Base-by-base conservation (phyloP, 176 grass and related monocot genomes). In the Pharus latifolius region DNA sequence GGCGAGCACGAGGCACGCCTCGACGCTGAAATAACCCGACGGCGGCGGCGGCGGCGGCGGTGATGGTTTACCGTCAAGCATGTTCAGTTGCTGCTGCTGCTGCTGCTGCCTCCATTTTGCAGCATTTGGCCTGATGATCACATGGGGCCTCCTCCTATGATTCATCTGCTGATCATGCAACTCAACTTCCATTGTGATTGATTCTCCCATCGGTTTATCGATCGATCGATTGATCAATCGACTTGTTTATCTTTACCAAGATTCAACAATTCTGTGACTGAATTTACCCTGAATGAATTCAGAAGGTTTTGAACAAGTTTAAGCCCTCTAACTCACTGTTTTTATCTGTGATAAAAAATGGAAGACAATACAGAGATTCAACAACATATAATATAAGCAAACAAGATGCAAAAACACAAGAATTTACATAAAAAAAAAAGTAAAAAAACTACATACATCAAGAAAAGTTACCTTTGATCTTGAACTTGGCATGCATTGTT, bases 1-100 rank as follows among this genome's bases (percentile, higher is more conserved):
- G 3, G 59, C 74, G 18, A 93, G 71, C 64, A 78, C 48, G 1
- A 93, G 16, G 3, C 83, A 59, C 13, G 82, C 65, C 31, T 79
- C 34, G 2, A 34, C 5, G 76, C 85, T 60, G 65, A 86, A 85
- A 49, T 82, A 79, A 33, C 47, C 37, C 0, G 67, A 49, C 47
- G 37, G 31, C 41, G 38, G 15, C n/a, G 33, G 16, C 45, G 51
- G 14, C 44, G 37, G 0, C 7, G 38, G 8, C 17, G 13, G 67
- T 4, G 5, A 7, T 10, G 35, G n/a, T n/a, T n/a, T n/a, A n/a
- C n/a, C n/a, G n/a, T n/a, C n/a, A n/a, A n/a, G 34, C 26, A 7
- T 41, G 12, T 38, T 27, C 29, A 3, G 52, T 3, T 2, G 13
- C 13, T n/a, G n/a, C n/a, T n/a, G n/a, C 15, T 28, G 61, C 42